Evolutionary conservation across 2,329 filamentous ascomycete species (phyloP), one percentile per base, ranked within the genome.

Genomic region (Colletotrichum viniferum): DNA sequence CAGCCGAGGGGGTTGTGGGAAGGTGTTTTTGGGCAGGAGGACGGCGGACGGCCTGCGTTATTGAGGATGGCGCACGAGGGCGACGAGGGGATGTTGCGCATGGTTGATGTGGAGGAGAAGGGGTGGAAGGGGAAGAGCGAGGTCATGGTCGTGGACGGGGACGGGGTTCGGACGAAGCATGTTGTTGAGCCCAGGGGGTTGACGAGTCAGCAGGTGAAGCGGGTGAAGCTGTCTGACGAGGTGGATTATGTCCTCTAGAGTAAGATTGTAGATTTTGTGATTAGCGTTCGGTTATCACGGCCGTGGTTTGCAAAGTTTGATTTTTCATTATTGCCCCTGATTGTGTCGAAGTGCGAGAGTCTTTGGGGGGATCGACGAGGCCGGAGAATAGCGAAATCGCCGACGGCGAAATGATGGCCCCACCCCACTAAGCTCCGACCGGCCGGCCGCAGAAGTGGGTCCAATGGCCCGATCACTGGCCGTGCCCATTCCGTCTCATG

Each of bases 71-170:
- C 48, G 18, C 74, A 77, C 4, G 74, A 67, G 3, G 64, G 24
- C 4, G 48, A 34, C 10, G 60, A 48, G n/a, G 60, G 21, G 7
- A 18, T 14, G 21, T 55, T 36, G 21, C 56, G 71, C 48, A 48
- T 77, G 43, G 52, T 64, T 28, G 76, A 77, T 18, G 30, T 71
- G 26, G 76, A 77, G 55, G 63, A 71, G 60, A 58, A 69, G 12
- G 62, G 34, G 24, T 77, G 74, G 67, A 73, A 72, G 43, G 76
- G 76, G 5, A 63, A 68, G 21, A 77, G 76, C 24, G 71, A 77
- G 32, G 62, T 77, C 4, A 7, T 64, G 28, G 64, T 77, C 7
- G 36, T 71, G 28, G 74, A 71, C 34, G 21, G 2, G 16, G 13
- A 65, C 4, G 74, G 76, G 8, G 30, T 38, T 14, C 55, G 63